Evolutionary conservation across 139 green algal species (phyloP).

Genomic region (Haematococcus lacustris): DNA sequence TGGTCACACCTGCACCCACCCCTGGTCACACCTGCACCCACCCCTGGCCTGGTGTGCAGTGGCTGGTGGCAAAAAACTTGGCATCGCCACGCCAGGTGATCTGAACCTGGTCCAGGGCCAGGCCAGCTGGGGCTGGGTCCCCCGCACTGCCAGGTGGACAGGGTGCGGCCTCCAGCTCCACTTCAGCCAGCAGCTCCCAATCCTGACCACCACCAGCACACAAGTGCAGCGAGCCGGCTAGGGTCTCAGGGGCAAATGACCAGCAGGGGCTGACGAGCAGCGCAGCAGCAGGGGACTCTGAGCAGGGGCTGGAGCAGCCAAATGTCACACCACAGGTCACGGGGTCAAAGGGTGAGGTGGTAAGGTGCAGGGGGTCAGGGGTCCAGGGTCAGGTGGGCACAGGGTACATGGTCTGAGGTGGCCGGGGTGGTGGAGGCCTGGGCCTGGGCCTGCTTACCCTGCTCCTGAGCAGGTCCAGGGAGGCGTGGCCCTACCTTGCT

Average conservation of each 20-base stretch:
- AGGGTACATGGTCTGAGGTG: too few species aligned
- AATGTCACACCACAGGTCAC: too few species aligned
- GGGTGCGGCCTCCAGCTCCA: not conserved
- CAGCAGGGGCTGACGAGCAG: not conserved
- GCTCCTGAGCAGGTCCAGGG: too few species aligned
- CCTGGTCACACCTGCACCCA: too few species aligned
- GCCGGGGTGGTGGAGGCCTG: too few species aligned
- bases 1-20: too few species aligned
- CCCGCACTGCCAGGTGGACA: too few species aligned
- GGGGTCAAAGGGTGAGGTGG: too few species aligned
- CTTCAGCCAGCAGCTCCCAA: conserved; percentile 5
- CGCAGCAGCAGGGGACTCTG: not conserved
- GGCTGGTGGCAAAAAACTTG: conserved; percentile 63
- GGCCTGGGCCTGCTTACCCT: too few species aligned
- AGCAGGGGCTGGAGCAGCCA: not conserved
- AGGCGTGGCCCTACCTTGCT: conserved; percentile 36
- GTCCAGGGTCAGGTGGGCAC: too few species aligned
- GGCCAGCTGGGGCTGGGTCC: not conserved
- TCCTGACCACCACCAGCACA: not conserved
- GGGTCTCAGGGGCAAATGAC: not conserved
- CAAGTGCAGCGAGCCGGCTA: not conserved
- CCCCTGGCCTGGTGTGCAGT: not conserved
- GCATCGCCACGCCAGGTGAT: conserved; percentile 79
- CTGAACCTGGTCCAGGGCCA: not conserved
- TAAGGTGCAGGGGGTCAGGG: too few species aligned